These are phyloP conservation scores for Geotrichum australiense DNA, from an alignment of 1,139 yeast species.

Conservation along the genomic window DNA sequence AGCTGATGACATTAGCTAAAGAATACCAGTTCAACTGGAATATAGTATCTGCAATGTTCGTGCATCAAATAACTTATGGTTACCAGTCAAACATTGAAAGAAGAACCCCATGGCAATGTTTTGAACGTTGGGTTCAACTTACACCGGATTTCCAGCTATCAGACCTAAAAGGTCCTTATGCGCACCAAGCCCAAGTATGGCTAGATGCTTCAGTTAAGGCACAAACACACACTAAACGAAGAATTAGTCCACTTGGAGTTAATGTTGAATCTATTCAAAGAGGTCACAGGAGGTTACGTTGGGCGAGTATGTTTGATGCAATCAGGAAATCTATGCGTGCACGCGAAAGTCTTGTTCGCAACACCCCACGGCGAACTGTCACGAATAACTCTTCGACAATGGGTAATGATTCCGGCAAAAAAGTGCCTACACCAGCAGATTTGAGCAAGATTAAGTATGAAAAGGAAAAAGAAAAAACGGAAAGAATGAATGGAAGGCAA, in stretches of 20 bases:
- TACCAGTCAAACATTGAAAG: slow-evolving; percentile 86
- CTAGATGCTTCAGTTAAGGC: slow-evolving; percentile 83
- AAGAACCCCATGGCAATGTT: slow-evolving; percentile 98
- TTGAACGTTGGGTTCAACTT: slow-evolving; percentile 89
- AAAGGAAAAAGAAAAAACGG: slow-evolving; percentile 6
- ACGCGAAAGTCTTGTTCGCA: slow-evolving; percentile 63
- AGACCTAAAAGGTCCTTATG: slow-evolving; percentile 83
- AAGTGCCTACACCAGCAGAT: slow-evolving; percentile 62
- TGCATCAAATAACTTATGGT: slow-evolving; percentile 55
- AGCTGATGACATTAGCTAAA: slow-evolving; percentile 70
- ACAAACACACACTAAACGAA: slow-evolving; percentile 77
- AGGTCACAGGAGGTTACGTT: slow-evolving; percentile 81
- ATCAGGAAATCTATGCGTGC: slow-evolving; percentile 85
- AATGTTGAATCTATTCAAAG: slow-evolving; percentile 87
- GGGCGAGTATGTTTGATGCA: slow-evolving; percentile 98
- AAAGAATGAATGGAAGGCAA: slow-evolving; percentile 2
- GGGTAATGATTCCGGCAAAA: neutral
- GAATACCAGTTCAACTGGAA: slow-evolving; percentile 93
- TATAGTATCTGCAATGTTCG: slow-evolving; percentile 73
- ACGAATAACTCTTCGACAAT: slow-evolving; percentile 3
- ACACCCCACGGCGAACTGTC: slow-evolving; percentile 35
- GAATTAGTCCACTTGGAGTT: slow-evolving; percentile 88
- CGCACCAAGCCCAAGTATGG: slow-evolving; percentile 85
- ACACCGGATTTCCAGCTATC: slow-evolving; percentile 79
- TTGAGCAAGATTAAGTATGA: slow-evolving; percentile 55